Conservation (phyloP, 805 yeast species). For the Geotrichum ghanense region DNA sequence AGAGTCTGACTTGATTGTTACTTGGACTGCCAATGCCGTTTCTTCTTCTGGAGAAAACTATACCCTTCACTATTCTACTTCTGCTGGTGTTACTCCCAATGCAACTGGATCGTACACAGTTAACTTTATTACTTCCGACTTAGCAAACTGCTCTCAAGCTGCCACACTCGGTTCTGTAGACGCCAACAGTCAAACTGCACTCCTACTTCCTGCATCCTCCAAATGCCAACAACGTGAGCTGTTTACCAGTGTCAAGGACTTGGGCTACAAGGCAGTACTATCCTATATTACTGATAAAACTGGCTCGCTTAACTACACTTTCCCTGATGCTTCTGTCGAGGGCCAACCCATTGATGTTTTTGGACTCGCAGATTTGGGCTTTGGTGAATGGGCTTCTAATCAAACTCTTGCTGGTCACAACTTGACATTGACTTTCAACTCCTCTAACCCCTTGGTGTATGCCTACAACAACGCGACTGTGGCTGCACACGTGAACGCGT, state of each 20-base stretch:
- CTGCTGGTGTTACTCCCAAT: constrained; percentile 2
- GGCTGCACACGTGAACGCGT: not conserved
- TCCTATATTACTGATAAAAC: not conserved
- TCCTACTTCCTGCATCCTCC: not conserved
- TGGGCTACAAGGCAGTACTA: not conserved
- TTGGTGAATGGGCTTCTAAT: not conserved
- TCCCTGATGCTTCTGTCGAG: not conserved
- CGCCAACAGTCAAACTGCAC: not conserved
- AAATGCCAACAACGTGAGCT: not conserved
- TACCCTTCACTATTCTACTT: not conserved
- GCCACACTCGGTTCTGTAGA: constrained; percentile 3
- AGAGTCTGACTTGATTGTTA: not conserved
- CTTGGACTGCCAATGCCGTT: not conserved
- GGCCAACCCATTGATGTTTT: not conserved
- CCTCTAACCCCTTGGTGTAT: not conserved
- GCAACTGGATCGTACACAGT: constrained; percentile 1
- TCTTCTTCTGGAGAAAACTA: constrained; percentile 2
- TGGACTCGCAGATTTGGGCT: not conserved
- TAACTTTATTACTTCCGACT: not conserved
- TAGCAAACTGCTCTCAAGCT: not conserved
- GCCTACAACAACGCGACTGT: not conserved
- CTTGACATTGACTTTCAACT: not conserved
- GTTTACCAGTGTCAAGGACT: not conserved
- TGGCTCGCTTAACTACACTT: not conserved
- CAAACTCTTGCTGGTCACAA: not conserved